These are phyloP conservation scores for Galerina sulciceps DNA, from an alignment of 768 basidiomycete genomes.

Conservation along the genomic window DNA sequence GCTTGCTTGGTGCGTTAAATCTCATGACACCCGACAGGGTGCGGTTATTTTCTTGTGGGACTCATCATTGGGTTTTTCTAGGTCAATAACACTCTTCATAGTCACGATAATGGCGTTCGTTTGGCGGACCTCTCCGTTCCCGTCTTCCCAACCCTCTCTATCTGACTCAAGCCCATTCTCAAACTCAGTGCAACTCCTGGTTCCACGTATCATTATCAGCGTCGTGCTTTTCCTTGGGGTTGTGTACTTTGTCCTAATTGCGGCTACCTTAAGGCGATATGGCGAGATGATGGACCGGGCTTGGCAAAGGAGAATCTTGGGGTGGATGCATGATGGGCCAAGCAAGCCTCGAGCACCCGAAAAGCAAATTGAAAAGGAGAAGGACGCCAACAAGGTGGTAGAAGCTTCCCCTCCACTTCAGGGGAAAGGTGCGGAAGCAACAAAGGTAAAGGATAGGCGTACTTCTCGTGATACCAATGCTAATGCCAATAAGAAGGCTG, in stretches of 20 bases:
- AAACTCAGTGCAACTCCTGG: conserved; percentile 23
- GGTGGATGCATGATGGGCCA: conserved; percentile 20
- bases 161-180: no score
- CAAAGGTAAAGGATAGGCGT: no score
- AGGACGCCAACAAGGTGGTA: no score
- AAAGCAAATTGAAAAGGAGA: no score
- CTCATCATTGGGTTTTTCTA: conserved; percentile 15
- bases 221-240: conserved; percentile 52
- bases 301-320: conserved; percentile 31
- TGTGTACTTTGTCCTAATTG: conserved; percentile 54
- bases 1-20: conserved; percentile 55
- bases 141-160: conserved; percentile 25
- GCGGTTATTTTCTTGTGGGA: neutral
- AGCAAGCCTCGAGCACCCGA: no score
- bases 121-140: conserved; percentile 46
- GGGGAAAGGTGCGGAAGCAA: no score
- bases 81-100: conserved; percentile 64
- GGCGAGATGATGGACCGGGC: conserved; percentile 41
- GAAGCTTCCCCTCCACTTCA: no score
- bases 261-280: conserved; percentile 56
- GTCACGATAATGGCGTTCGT: conserved; percentile 62
- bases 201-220: conserved; percentile 48
- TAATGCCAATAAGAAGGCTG: no score
- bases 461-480: no score
- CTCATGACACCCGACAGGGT: neutral